Evolutionary conservation across 2,329 filamentous ascomycete genomes (phyloP).

Genomic region (Dryadomyces sulphureus): DNA sequence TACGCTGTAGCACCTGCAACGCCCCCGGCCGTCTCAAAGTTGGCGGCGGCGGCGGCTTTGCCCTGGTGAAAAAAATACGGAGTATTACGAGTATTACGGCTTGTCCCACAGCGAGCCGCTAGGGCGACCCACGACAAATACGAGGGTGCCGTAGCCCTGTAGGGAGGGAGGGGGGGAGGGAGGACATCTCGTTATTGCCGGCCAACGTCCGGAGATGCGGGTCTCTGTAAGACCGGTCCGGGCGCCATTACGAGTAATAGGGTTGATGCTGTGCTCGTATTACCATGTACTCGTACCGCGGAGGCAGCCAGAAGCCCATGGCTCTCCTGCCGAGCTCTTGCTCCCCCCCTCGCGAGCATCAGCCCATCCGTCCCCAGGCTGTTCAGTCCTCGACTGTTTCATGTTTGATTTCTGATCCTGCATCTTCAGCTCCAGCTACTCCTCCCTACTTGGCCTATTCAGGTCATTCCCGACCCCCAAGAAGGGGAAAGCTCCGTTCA

Average conservation of each 20-base stretch:
- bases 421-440: neutral
- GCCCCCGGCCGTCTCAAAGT: too few species aligned
- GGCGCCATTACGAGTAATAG: too few species aligned
- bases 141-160: neutral
- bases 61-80: too few species aligned
- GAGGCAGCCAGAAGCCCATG: neutral
- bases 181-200: neutral
- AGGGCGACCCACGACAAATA: neutral
- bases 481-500: neutral
- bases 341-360: neutral
- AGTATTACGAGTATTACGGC: too few species aligned
- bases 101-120: neutral
- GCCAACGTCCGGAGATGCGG: neutral
- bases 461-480: neutral
- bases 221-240: too few species aligned
- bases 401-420: neutral
- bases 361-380: too few species aligned
- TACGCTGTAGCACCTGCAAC: too few species aligned
- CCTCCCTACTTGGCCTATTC: neutral
- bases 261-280: too few species aligned
- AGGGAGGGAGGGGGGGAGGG: neutral
- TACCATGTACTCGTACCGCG: too few species aligned
- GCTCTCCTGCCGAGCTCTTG: too few species aligned
- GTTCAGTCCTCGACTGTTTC: neutral
- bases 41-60: too few species aligned